These are phyloP conservation scores for Colletotrichum eleusines DNA, from an alignment of 2,329 filamentous ascomycete genomes.

Conservation along the genomic window DNA sequence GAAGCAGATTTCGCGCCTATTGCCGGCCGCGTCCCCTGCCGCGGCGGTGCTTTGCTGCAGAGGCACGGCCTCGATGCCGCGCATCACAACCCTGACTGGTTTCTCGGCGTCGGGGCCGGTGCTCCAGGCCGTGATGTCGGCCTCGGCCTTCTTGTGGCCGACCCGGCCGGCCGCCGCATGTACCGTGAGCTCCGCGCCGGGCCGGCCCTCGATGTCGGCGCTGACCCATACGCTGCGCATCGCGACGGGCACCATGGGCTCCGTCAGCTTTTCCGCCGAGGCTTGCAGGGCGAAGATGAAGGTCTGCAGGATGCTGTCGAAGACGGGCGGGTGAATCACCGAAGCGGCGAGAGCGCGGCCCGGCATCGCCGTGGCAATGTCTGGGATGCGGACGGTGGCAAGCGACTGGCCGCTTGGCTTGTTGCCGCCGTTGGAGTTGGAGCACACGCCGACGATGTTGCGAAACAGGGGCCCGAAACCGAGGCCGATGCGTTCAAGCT, in stretches of 20 bases:
- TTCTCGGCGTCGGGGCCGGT: slow-evolving; percentile 1
- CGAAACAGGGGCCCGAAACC: slow-evolving; percentile 14
- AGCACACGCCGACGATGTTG: slow-evolving; percentile 9
- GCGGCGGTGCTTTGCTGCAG: neutral
- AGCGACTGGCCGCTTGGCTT: neutral
- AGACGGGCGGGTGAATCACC: slow-evolving; percentile 50
- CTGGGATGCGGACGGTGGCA: slow-evolving; percentile 22
- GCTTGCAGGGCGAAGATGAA: slow-evolving; percentile 25
- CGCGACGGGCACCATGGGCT: slow-evolving; percentile 23
- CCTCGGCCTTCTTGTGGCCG: slow-evolving; percentile 24
- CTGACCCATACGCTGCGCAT: slow-evolving; percentile 17
- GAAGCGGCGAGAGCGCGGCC: slow-evolving; percentile 36
- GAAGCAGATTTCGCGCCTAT: slow-evolving; percentile 18
- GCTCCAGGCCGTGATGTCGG: slow-evolving; percentile 26
- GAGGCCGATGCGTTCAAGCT: slow-evolving; percentile 17
- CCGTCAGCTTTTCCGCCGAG: slow-evolving; percentile 11
- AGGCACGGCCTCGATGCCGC: neutral
- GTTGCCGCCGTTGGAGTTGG: neutral
- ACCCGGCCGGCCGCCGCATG: slow-evolving; percentile 11
- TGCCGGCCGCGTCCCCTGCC: slow-evolving; percentile 1
- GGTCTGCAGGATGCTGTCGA: slow-evolving; percentile 45
- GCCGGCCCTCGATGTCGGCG: slow-evolving; percentile 4
- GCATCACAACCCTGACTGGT: neutral
- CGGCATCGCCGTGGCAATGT: slow-evolving; percentile 44
- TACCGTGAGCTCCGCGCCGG: slow-evolving; percentile 27